Evolutionary conservation across 805 yeast species (phyloP).

Genomic region (Komagataella pseudopastoris): DNA sequence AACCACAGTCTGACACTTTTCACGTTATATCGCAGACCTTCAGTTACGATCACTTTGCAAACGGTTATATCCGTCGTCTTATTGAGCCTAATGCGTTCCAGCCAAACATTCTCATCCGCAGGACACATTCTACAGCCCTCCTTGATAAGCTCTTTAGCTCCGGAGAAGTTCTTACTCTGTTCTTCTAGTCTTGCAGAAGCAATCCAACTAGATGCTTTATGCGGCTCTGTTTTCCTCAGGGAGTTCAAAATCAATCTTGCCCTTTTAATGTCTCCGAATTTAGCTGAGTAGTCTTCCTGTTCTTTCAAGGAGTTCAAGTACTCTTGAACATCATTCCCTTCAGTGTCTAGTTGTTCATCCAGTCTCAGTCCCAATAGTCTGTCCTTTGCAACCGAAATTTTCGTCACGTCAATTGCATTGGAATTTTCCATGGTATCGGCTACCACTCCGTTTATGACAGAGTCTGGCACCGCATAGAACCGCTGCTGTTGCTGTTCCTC

Average conservation of each 20-base stretch:
- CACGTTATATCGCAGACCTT: slow-evolving; percentile 47
- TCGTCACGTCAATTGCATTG: slow-evolving; percentile 20
- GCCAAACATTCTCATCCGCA: slow-evolving; percentile 62
- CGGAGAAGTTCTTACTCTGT: slow-evolving; percentile 35
- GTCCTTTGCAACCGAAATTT: slow-evolving; percentile 52
- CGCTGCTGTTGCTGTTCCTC: slow-evolving; percentile 51
- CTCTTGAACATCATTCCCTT: slow-evolving; percentile 20
- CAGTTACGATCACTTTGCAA: slow-evolving; percentile 47
- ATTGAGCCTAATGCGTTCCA: slow-evolving; percentile 62
- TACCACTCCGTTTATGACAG: slow-evolving; percentile 29
- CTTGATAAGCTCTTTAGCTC: slow-evolving; percentile 49
- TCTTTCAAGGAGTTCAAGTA: slow-evolving; percentile 21
- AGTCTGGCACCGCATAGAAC: slow-evolving; percentile 75
- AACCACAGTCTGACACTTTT: slow-evolving; percentile 58
- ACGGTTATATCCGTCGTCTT: slow-evolving; percentile 21
- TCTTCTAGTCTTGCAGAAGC: slow-evolving; percentile 75
- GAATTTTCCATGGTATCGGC: slow-evolving; percentile 18
- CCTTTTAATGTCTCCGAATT: slow-evolving; percentile 41
- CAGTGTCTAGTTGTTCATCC: slow-evolving; percentile 21
- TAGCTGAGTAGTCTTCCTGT: slow-evolving; percentile 9
- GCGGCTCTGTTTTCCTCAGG: slow-evolving; percentile 59
- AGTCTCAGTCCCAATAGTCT: slow-evolving; percentile 40
- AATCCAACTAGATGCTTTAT: slow-evolving; percentile 70
- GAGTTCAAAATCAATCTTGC: slow-evolving; percentile 52
- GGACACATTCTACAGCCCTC: slow-evolving; percentile 69